These are phyloP conservation scores for Phytophthora chlamydospora DNA, from an alignment of 352 stramenopile genomes.

Conservation along the genomic window DNA sequence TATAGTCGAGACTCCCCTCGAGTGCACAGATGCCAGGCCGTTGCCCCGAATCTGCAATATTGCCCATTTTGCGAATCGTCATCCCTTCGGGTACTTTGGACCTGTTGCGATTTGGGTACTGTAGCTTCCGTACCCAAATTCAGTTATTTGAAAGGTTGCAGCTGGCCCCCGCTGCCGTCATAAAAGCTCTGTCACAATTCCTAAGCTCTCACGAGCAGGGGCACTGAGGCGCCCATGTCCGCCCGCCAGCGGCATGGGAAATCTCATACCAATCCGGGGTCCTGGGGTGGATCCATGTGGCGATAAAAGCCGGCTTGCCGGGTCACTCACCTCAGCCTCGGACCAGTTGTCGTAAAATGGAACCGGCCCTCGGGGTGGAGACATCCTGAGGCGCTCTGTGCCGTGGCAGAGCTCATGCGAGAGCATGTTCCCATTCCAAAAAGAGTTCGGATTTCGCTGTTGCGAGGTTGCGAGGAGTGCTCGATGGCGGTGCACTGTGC, in stretches of 20 bases:
- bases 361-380: not conserved
- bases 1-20: not conserved
- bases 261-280: not conserved
- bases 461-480: too few relatives aligned
- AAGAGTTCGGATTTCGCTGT: too few relatives aligned
- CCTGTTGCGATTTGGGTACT: constrained; percentile 1
- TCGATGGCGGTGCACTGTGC: too few relatives aligned
- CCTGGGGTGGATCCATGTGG: not conserved
- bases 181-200: too few relatives aligned
- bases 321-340: not conserved
- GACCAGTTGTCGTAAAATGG: not conserved
- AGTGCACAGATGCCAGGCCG: not conserved
- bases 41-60: not conserved
- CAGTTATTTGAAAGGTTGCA: constrained; percentile 1
- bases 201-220: not conserved
- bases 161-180: not conserved
- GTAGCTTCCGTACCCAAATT: not conserved
- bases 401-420: too few relatives aligned
- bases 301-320: constrained; percentile 2
- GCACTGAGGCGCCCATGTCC: not conserved
- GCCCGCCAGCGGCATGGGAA: not conserved
- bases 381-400: not conserved
- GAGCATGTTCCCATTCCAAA: too few relatives aligned
- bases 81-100: not conserved
- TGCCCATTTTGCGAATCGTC: not conserved